Evolutionary conservation across 805 yeast species (phyloP), one percentile per base, ranked within the genome.

Genomic region (Candida montana): DNA sequence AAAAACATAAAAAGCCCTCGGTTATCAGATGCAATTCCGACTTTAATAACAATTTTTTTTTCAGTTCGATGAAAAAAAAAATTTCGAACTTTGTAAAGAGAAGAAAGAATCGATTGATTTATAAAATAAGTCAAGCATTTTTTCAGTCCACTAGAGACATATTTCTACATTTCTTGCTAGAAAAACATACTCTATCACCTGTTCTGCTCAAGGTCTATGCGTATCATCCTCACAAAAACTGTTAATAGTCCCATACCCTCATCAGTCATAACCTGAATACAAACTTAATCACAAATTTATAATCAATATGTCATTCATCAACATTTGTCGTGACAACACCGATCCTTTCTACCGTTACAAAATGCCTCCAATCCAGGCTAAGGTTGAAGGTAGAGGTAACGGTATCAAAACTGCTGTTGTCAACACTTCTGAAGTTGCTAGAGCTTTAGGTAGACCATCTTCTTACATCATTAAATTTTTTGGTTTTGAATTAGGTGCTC

Each of bases 271-370:
- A 21, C 24, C 9, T 21, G 24, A 21, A 21, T n/a, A n/a, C n/a
- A n/a, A n/a, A n/a, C n/a, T 10, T 19, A 30, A 19, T 21, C 17
- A 15, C n/a, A n/a, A n/a, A n/a, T n/a, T 17, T n/a, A n/a, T 31
- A 15, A 20, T 29, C 51, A 69, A 41, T 48, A 88, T 88, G 96
- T 84, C 96, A 42, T 72, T 80, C 54, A 83, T 91, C 61, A 91
- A 93, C 67, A 91, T 93, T 58, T 83, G 95, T 67, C 89, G 99
- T 74, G 96, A 89, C 61, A 93, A 91, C 73, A 81, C 84, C 59
- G 99, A 93, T 72, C 97, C 97, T 34, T 93, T 93, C 67, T 93
- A 93, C 80, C 96, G 99, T 73, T 93, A 93, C 69, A 93, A 93
- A 73, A 93, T 93, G 99, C 99, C 99, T 62, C 84, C 95, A 33